phyloP scores from a whole-genome alignment of 805 yeast genomes.

The Lipomyces yamadae region DNA sequence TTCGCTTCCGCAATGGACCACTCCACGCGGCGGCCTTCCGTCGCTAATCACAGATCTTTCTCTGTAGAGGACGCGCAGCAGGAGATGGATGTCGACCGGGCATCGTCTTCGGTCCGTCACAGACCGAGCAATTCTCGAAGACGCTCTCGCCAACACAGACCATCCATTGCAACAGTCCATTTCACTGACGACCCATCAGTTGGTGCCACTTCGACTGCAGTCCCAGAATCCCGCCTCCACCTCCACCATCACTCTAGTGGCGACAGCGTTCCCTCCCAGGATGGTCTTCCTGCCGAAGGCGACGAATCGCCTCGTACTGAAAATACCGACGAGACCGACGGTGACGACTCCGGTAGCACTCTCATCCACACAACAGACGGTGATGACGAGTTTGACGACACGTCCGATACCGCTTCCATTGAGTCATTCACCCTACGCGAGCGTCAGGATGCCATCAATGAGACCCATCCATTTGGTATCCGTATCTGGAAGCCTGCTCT shows the following conservation, averaged over 20 bases:
- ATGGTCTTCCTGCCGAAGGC: conserved; percentile 12
- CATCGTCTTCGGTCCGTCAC: conserved; percentile 20
- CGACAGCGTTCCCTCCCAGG: conserved; percentile 10
- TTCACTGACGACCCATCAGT: conserved; percentile 35
- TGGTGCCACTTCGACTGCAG: conserved; percentile 31
- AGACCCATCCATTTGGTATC: conserved; percentile 97
- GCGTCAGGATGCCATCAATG: conserved; percentile 93
- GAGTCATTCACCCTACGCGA: conserved; percentile 89
- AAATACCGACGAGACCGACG: conserved; percentile 33
- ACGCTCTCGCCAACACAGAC: conserved; percentile 24
- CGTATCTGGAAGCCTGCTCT: conserved; percentile 98
- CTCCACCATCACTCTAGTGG: conserved; percentile 32
- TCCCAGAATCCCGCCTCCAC: conserved; percentile 26
- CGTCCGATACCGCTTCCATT: conserved; percentile 52
- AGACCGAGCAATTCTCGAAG: conserved; percentile 22
- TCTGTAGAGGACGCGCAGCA: conserved; percentile 34
- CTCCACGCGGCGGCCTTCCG: conserved; percentile 15
- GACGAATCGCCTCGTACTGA: conserved; percentile 1
- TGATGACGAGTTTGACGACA: conserved; percentile 45
- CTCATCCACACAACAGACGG: conserved; percentile 38
- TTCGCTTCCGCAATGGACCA: conserved; percentile 14
- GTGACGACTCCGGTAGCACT: conserved; percentile 33
- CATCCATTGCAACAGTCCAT: conserved; percentile 34
- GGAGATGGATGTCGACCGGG: conserved; percentile 23
- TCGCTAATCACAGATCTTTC: conserved; percentile 24